Evolutionary conservation across 768 basidiomycete species (phyloP).

Genomic region (Rhizopogon roseolus): DNA sequence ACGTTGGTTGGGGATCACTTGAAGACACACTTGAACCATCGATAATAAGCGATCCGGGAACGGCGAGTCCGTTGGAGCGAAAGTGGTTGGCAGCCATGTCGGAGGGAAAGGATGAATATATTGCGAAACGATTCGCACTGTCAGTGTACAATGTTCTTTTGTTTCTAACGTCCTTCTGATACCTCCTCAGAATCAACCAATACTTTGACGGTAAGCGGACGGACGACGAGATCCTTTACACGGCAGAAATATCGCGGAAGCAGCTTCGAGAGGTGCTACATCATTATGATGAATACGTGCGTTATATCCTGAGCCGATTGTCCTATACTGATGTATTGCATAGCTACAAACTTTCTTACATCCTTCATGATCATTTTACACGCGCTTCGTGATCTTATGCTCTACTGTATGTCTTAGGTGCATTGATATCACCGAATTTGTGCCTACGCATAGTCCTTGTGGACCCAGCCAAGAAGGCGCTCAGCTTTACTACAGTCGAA

Average conservation of each 20-base stretch:
- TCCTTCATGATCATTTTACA: conserved; percentile 21
- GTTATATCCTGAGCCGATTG: conserved; percentile 17
- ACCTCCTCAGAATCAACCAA: conserved; percentile 68
- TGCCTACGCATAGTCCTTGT: not conserved
- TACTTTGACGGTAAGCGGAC: conserved; percentile 92
- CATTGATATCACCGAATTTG: not conserved
- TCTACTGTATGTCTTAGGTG: not conserved
- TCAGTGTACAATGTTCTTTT: conserved; percentile 31
- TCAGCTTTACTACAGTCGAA: conserved; percentile 65
- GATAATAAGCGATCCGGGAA: conserved; percentile 79
- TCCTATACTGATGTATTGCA: conserved; percentile 1
- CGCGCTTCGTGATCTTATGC: not conserved
- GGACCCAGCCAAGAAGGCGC: conserved; percentile 54
- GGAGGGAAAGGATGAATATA: conserved; percentile 65
- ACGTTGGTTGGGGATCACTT: conserved; percentile 43
- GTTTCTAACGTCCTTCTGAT: not conserved
- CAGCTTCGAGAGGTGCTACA: conserved; percentile 81
- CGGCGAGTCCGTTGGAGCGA: conserved; percentile 73
- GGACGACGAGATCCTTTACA: conserved; percentile 90
- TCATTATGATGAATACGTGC: conserved; percentile 85
- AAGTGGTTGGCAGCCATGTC: conserved; percentile 92
- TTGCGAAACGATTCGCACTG: conserved; percentile 76
- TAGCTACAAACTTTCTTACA: conserved; percentile 44
- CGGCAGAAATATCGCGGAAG: conserved; percentile 79
- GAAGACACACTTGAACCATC: conserved; percentile 49